Evolutionary conservation across 2,329 filamentous ascomycete species (phyloP), one percentile per base, ranked within the genome.

Genomic region (Ophiostoma tasmaniense): DNA sequence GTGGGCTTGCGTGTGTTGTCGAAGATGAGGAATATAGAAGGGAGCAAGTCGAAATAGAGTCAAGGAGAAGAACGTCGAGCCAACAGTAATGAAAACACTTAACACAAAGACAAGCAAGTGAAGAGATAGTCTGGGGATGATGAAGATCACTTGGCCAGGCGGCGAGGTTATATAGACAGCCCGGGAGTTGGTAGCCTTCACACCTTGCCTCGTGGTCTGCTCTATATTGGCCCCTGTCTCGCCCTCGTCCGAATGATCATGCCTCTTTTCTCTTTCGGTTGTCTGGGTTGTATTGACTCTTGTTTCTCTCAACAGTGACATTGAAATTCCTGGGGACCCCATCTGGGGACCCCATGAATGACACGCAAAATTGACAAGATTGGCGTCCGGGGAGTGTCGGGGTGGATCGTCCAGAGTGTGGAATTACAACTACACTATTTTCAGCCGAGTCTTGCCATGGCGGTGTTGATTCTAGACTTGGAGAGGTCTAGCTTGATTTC

Each of bases 341-440:
- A n/a, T 17, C 14, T 20, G 59, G 59, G 59, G 59, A 20, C 59
- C 59, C 59, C 59, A 62, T 35, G 50, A 55, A 61, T 33, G 55
- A 33, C 55, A 61, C 55, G 55, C 25, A 33, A 61, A 17, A 33
- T 33, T 7, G 28, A 7, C 28, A 20, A 45, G 20, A 45, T 45
- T 45, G 42, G 20, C 52, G n/a, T 30, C 14, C 59, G 59, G 59
- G 59, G 59, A 62, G 59, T 62, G 59, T 62, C 59, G 59, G 59
- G 28, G 59, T 62, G 59, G 59, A 62, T 33, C 8, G 4, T 33
- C 55, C 22, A 13, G 50, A 11, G 50, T 20, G 22, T 55, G 50
- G 50, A 14, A 25, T 11, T 25, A 2, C 50, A 22, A 22, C 50
- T 55, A 55, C 50, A 55, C 50, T 55, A 55, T 25, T 25, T 28